phyloP scores from a whole-genome alignment of 345 rosid genomes.

The Dipteronia dyeriana region DNA sequence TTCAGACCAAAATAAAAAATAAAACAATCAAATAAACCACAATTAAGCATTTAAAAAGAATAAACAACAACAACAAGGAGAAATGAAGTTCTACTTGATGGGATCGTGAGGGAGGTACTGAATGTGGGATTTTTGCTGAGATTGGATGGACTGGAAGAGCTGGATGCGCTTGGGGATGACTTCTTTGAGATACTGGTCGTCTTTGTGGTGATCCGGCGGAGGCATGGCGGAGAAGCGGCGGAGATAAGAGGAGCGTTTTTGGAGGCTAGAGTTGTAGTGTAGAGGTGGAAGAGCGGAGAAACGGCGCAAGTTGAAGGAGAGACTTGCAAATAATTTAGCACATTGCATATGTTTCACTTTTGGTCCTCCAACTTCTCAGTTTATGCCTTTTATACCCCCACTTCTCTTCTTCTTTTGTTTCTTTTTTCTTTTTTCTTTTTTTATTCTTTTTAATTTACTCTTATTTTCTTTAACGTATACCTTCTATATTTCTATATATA shows the following conservation, averaged over 20 bases:
- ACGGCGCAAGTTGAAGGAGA: conserved; percentile 40
- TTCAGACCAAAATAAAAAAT: conserved; percentile 15
- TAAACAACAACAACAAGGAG: not conserved
- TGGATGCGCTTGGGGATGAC: conserved; percentile 68
- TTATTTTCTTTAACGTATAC: too few relatives aligned
- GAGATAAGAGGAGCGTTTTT: conserved; percentile 24
- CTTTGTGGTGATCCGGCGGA: conserved; percentile 41
- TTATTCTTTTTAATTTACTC: too few relatives aligned
- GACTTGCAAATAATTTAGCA: conserved; percentile 32
- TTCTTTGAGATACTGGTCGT: conserved; percentile 56
- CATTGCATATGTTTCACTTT: conserved; percentile 19
- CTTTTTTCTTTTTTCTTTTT: too few relatives aligned
- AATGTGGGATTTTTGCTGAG: conserved; percentile 55
- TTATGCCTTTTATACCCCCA: conserved; percentile 10
- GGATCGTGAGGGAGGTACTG: conserved; percentile 67
- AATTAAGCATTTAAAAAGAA: not conserved
- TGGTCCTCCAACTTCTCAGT: not conserved
- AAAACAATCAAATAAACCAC: too few relatives aligned
- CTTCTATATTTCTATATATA: too few relatives aligned
- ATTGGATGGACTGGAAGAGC: conserved; percentile 67
- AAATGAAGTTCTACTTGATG: conserved; percentile 62
- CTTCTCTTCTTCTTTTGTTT: too few relatives aligned
- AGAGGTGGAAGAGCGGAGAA: conserved; percentile 11
- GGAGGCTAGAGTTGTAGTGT: conserved; percentile 19
- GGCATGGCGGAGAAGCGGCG: conserved; percentile 51